phyloP scores from a whole-genome alignment of 768 basidiomycete species.

The Termitomyces sp. region DNA sequence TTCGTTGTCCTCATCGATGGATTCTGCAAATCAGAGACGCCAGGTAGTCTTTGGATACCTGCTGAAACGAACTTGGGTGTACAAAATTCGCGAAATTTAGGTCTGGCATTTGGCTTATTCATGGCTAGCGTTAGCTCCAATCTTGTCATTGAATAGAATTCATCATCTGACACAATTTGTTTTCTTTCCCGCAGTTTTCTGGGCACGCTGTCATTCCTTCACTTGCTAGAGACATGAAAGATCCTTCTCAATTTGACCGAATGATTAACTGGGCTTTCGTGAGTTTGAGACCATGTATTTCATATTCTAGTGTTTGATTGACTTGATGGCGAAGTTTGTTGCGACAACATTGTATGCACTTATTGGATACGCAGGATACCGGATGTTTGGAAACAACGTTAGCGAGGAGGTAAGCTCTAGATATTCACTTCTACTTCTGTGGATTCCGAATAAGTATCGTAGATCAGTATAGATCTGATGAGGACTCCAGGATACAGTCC shows the following conservation, averaged over 20 bases:
- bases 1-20: slow-evolving; percentile 82
- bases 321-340: slow-evolving; percentile 37
- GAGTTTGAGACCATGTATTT: slow-evolving; percentile 23
- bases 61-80: slow-evolving; percentile 64
- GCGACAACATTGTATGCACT: slow-evolving; percentile 62
- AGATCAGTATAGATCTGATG: slow-evolving; percentile 85
- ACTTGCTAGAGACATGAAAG: slow-evolving; percentile 83
- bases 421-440: neutral
- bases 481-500: slow-evolving; percentile 69
- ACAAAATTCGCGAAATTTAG: slow-evolving; percentile 52
- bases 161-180: neutral
- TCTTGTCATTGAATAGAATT: neutral
- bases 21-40: slow-evolving; percentile 60
- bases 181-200: slow-evolving; percentile 57
- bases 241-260: slow-evolving; percentile 73
- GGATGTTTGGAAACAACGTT: slow-evolving; percentile 85
- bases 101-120: slow-evolving; percentile 83
- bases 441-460: neutral
- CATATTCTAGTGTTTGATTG: neutral
- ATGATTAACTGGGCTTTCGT: slow-evolving; percentile 90
- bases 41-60: slow-evolving; percentile 80
- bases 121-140: slow-evolving; percentile 77
- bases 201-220: slow-evolving; percentile 93
- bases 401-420: slow-evolving; percentile 65
- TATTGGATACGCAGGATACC: slow-evolving; percentile 79